Conservation (phyloP, 495 filamentous ascomycete species). For the Pyrenopolyporus hunteri region DNA sequence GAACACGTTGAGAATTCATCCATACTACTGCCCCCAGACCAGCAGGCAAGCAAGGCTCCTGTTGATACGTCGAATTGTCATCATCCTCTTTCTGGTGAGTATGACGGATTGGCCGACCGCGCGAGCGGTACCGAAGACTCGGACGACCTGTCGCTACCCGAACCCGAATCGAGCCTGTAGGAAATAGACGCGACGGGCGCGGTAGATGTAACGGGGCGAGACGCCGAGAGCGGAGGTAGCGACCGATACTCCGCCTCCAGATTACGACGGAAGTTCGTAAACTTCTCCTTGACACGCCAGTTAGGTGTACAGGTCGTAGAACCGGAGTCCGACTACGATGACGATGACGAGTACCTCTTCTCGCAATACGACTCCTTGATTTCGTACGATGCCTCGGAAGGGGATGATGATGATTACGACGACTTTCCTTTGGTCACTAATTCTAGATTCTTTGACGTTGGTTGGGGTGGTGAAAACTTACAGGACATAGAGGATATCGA, state of each 20-base stretch:
- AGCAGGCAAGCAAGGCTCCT: conserved; percentile 48
- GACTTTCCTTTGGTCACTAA: conserved; percentile 61
- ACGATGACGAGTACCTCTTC: conserved; percentile 16
- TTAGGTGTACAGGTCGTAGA: background rate
- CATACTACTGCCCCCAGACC: conserved; percentile 43
- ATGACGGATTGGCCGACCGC: conserved; percentile 44
- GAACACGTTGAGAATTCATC: conserved; percentile 56
- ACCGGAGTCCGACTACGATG: conserved; percentile 8
- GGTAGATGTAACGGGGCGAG: conserved; percentile 16
- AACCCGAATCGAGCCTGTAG: conserved; percentile 22
- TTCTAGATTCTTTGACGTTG: conserved; percentile 66
- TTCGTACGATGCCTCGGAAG: conserved; percentile 45
- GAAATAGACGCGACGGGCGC: conserved; percentile 13
- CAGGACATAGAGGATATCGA: conserved; percentile 93
- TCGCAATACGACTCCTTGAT: conserved; percentile 37
- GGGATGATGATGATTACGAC: conserved; percentile 52
- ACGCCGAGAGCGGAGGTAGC: background rate
- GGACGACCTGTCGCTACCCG: conserved; percentile 28
- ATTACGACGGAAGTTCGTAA: conserved; percentile 11
- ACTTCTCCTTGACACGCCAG: conserved; percentile 10
- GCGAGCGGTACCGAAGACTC: conserved; percentile 33
- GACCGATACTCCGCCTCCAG: conserved; percentile 13
- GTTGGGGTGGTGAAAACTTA: conserved; percentile 82
- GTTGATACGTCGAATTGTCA: conserved; percentile 45
- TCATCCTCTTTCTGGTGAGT: conserved; percentile 70